Conservation (phyloP, 441 rosid species). For the Jatropha podagrica region DNA sequence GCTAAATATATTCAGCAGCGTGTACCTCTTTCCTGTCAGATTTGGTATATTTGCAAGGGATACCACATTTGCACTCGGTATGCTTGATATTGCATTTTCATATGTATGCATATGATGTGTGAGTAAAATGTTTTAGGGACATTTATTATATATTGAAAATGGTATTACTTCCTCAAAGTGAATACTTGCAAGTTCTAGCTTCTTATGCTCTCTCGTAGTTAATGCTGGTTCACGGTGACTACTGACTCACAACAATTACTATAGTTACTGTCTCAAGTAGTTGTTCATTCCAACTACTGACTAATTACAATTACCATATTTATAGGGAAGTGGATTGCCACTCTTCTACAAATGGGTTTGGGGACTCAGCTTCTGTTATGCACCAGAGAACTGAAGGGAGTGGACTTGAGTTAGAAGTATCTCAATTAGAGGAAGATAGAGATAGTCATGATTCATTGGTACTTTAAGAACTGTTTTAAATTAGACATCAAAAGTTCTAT, state of each 20-base stretch:
- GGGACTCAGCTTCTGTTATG: slow-evolving; percentile 16
- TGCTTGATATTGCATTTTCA: slow-evolving; percentile 9
- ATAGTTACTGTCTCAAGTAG: slow-evolving; percentile 12
- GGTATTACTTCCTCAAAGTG: background rate
- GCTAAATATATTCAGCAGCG: slow-evolving; percentile 53
- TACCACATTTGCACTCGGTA: slow-evolving; percentile 40
- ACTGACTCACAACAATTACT: background rate
- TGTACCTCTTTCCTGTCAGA: slow-evolving; percentile 69
- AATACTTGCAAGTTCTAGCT: background rate
- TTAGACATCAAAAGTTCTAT: slow-evolving; percentile 6
- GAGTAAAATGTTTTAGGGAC: background rate
- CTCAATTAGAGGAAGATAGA: slow-evolving; percentile 31
- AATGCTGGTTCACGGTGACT: background rate
- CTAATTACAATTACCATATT: background rate
- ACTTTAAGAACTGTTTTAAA: slow-evolving; percentile 41
- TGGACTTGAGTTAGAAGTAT: slow-evolving; percentile 32
- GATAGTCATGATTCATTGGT: background rate
- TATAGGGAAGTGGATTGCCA: slow-evolving; percentile 18
- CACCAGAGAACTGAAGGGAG: slow-evolving; percentile 30
- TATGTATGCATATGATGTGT: background rate
- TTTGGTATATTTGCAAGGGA: slow-evolving; percentile 78
- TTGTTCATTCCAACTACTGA: background rate
- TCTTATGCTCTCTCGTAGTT: background rate
- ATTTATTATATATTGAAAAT: background rate
- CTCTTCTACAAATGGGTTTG: slow-evolving; percentile 28